phyloP scores from a whole-genome alignment of 192 early-diverging fungal species.

The Coemansia sp. region DNA sequence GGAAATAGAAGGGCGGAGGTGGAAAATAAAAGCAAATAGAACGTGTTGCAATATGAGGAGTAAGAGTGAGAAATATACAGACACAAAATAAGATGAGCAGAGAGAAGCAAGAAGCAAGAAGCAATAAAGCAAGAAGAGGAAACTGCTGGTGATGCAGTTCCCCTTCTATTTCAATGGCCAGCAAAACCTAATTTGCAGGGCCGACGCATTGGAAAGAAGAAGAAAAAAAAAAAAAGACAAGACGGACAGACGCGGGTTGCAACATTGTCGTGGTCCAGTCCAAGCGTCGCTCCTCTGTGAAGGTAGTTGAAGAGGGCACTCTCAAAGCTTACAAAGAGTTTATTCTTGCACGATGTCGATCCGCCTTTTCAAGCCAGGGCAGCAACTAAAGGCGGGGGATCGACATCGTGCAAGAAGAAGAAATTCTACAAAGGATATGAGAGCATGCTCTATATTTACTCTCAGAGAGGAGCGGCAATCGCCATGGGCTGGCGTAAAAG shows the following conservation, averaged over 20 bases:
- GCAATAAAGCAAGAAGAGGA: background rate
- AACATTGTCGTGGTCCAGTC: background rate
- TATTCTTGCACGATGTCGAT: constrained; percentile 2
- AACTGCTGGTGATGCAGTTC: too few relatives aligned
- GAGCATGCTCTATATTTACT: background rate
- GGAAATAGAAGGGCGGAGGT: background rate
- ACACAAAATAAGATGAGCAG: background rate
- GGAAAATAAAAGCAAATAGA: background rate
- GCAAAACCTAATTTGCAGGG: constrained; percentile 2
- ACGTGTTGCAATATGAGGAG: background rate
- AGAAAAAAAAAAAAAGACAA: background rate
- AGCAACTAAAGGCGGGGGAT: background rate
- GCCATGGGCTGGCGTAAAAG: too few relatives aligned
- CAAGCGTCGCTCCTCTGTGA: background rate
- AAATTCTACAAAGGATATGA: background rate
- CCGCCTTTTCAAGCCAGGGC: background rate
- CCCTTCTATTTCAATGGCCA: background rate
- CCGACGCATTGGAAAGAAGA: background rate
- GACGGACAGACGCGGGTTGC: background rate
- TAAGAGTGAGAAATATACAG: constrained; percentile 7
- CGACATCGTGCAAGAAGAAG: too few relatives aligned
- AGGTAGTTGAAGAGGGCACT: too few relatives aligned
- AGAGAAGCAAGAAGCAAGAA: background rate
- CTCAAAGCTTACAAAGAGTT: too few relatives aligned
- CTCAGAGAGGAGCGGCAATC: background rate